These are phyloP conservation scores for Talaromyces sp. DNA, from an alignment of 2,329 filamentous ascomycete species.

Conservation along the genomic window DNA sequence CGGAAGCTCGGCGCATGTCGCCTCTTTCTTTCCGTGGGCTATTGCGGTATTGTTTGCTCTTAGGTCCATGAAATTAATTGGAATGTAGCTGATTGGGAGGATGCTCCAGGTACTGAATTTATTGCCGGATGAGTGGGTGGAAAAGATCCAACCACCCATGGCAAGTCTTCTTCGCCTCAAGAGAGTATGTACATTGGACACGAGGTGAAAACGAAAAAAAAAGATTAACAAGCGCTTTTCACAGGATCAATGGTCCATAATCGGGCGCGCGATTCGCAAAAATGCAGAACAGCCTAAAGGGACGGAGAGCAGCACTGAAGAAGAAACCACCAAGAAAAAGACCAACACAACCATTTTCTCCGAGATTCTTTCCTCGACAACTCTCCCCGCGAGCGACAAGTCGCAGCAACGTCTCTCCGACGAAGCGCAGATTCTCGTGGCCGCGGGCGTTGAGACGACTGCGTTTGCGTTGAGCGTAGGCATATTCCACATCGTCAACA, in stretches of 20 bases:
- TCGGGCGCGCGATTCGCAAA: constrained; percentile 14
- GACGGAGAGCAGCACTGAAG: not conserved
- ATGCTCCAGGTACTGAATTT: constrained; percentile 5
- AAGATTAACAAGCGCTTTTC: not conserved
- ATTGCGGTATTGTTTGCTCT: constrained; percentile 6
- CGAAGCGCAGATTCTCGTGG: constrained; percentile 25
- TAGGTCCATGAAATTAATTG: not conserved
- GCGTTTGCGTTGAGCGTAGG: constrained; percentile 20
- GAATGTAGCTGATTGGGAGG: not conserved
- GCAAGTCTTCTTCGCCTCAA: constrained; percentile 10
- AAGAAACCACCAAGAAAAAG: not conserved
- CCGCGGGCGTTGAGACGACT: constrained; percentile 31
- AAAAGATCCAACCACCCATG: constrained; percentile 11
- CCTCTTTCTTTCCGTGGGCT: constrained; percentile 18
- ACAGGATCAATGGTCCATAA: constrained; percentile 17
- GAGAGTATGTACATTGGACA: constrained; percentile 6
- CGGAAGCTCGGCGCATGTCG: constrained; percentile 16
- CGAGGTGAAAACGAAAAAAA: not conserved
- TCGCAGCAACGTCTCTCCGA: constrained; percentile 24
- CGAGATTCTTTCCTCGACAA: constrained; percentile 20
- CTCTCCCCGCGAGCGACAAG: constrained; percentile 29
- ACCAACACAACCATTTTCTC: constrained; percentile 22
- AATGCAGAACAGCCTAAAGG: not conserved
- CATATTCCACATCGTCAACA: constrained; percentile 18
- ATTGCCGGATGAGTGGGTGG: constrained; percentile 11